Evolutionary conservation across 75 land plant species (phyloP).

Genomic region (Sequoia sempervirens): DNA sequence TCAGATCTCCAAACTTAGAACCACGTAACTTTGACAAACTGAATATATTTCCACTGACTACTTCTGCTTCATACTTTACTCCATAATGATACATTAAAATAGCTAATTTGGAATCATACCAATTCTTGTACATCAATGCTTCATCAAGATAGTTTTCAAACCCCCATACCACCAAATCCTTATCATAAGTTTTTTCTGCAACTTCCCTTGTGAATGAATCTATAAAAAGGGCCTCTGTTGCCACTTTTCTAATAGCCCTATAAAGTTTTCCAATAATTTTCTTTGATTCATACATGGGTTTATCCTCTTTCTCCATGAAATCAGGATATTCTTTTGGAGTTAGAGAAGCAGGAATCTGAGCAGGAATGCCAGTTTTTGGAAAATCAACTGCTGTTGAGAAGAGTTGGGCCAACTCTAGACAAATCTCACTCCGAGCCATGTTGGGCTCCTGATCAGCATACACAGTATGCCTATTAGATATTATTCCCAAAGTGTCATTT

Average conservation of each 20-base stretch:
- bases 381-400: conserved; percentile 93
- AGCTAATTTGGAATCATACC: conserved; percentile 68
- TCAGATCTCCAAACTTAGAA: conserved; percentile 45
- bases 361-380: conserved; percentile 94
- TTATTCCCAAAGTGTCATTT: conserved; percentile 80
- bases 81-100: conserved; percentile 75
- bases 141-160: conserved; percentile 57
- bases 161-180: conserved; percentile 51
- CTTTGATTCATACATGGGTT: conserved; percentile 58
- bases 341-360: conserved; percentile 56
- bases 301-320: conserved; percentile 87
- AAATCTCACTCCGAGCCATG: conserved; percentile 56
- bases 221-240: conserved; percentile 4
- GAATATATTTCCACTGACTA: conserved; percentile 58
- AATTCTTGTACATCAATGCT: conserved; percentile 48
- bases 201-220: conserved; percentile 36
- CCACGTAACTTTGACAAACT: conserved; percentile 29
- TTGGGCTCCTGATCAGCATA: conserved; percentile 58
- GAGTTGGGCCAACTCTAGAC: conserved; percentile 67
- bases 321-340: conserved; percentile 80
- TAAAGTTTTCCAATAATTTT: conserved; percentile 83
- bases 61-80: conserved; percentile 76
- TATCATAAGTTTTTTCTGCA: conserved; percentile 49
- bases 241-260: conserved; percentile 47
- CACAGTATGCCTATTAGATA: conserved; percentile 80